These are phyloP conservation scores for Pestalotiopsis sp. DNA, from an alignment of 2,329 filamentous ascomycete genomes.

Conservation along the genomic window DNA sequence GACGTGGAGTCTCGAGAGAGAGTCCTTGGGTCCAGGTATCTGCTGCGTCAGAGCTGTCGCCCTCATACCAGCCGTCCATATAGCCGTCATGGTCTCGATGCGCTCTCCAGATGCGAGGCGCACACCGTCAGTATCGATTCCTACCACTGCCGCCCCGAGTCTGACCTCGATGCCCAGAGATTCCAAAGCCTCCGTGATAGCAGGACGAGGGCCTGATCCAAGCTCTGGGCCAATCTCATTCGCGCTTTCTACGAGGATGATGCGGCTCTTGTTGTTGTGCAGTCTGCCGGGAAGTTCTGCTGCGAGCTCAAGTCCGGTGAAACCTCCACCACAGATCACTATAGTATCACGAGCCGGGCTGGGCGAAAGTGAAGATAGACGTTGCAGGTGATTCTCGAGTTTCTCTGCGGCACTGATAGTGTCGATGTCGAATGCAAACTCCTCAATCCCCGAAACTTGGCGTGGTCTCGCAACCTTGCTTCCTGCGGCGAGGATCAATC, in stretches of 20 bases:
- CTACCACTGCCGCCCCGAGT: slow-evolving; percentile 28
- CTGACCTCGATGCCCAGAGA: slow-evolving; percentile 32
- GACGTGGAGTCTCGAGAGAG: slow-evolving; percentile 31
- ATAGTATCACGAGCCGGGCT: slow-evolving; percentile 35
- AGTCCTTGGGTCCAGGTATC: slow-evolving; percentile 32
- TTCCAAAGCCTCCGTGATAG: slow-evolving; percentile 33
- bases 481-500: slow-evolving; percentile 40
- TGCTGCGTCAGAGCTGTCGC: slow-evolving; percentile 36
- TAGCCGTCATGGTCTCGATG: slow-evolving; percentile 34
- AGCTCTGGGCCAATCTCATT: slow-evolving; percentile 35
- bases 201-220: slow-evolving; percentile 34
- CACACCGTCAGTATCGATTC: slow-evolving; percentile 29
- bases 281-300: slow-evolving; percentile 34
- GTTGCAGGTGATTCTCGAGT: slow-evolving; percentile 33
- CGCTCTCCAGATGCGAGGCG: slow-evolving; percentile 31
- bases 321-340: slow-evolving; percentile 36
- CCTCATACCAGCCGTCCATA: slow-evolving; percentile 41
- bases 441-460: slow-evolving; percentile 29
- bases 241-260: slow-evolving; percentile 34
- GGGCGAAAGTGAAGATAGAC: slow-evolving; percentile 24
- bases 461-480: slow-evolving; percentile 33
- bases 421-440: slow-evolving; percentile 40
- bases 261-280: slow-evolving; percentile 19
- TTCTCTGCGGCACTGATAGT: slow-evolving; percentile 27
- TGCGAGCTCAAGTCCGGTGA: slow-evolving; percentile 38